phyloP scores from a whole-genome alignment of 768 basidiomycete species.

The Hericium alpestre region DNA sequence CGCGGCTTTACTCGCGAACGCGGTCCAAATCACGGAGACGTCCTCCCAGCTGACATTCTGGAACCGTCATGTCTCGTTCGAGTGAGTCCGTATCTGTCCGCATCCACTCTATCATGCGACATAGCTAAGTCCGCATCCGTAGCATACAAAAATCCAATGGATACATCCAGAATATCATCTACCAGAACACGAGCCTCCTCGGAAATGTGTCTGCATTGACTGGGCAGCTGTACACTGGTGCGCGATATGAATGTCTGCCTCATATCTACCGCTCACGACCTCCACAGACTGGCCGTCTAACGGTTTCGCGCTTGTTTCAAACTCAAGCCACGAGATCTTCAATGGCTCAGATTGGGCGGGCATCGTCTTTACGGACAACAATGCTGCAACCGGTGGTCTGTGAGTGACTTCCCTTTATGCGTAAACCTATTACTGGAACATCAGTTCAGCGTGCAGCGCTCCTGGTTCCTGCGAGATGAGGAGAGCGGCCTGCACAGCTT shows the following conservation, averaged over 20 bases:
- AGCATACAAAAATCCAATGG: conserved; percentile 7
- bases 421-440: too few relatives aligned
- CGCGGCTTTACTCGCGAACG: background rate
- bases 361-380: conserved; percentile 19
- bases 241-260: background rate
- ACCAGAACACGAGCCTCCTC: conserved; percentile 11
- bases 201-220: conserved; percentile 15
- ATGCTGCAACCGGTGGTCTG: conserved; percentile 7
- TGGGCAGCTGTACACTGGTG: conserved; percentile 17
- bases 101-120: background rate
- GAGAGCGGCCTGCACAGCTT: conserved; percentile 21
- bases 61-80: background rate
- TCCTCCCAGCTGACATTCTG: background rate
- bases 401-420: too few relatives aligned
- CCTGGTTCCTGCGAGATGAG: conserved; percentile 19
- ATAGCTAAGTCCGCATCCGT: background rate
- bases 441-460: conserved; percentile 14
- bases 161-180: conserved; percentile 15
- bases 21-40: background rate
- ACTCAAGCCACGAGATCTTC: conserved; percentile 2
- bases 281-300: background rate
- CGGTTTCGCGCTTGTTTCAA: background rate
- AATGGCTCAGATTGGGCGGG: conserved; percentile 16
- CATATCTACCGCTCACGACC: background rate
- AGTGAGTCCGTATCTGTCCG: background rate